Conservation (phyloP, 192 early-diverging fungal genomes). For the Umbelopsis ramanniana region DNA sequence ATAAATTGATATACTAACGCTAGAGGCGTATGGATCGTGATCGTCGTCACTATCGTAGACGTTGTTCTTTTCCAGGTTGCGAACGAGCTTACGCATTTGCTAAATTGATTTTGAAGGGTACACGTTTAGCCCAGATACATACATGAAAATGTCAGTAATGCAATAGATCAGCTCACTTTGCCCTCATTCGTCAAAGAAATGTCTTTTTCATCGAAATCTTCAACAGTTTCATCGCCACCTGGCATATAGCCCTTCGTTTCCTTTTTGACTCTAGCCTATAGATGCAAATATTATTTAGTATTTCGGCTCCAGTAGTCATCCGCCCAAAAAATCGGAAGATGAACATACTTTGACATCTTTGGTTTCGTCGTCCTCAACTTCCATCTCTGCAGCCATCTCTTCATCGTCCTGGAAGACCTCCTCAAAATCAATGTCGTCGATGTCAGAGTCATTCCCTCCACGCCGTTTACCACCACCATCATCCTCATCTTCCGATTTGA, state of each 20-base stretch:
- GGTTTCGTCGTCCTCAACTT: conserved; percentile 68
- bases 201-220: conserved; percentile 47
- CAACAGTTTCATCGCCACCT: conserved; percentile 35
- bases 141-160: conserved; percentile 21
- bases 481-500: conserved; percentile 55
- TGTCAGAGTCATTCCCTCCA: conserved; percentile 43
- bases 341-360: conserved; percentile 54
- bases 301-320: background rate
- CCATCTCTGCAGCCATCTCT: conserved; percentile 71
- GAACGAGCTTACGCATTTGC: conserved; percentile 66
- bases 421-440: conserved; percentile 79
- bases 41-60: conserved; percentile 67
- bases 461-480: conserved; percentile 40
- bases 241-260: conserved; percentile 41
- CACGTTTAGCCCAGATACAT: conserved; percentile 33
- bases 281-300: background rate
- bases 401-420: conserved; percentile 85
- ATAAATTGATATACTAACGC: conserved; percentile 38
- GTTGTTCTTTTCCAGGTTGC: conserved; percentile 65
- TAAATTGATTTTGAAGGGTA: conserved; percentile 10
- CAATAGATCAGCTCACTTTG: conserved; percentile 35
- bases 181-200: conserved; percentile 41
- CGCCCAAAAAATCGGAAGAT: background rate
- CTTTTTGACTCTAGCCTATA: conserved; percentile 44
- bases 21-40: conserved; percentile 58